phyloP scores from a whole-genome alignment of 164 flowering plant genomes.

The Cinnamomum chago region DNA sequence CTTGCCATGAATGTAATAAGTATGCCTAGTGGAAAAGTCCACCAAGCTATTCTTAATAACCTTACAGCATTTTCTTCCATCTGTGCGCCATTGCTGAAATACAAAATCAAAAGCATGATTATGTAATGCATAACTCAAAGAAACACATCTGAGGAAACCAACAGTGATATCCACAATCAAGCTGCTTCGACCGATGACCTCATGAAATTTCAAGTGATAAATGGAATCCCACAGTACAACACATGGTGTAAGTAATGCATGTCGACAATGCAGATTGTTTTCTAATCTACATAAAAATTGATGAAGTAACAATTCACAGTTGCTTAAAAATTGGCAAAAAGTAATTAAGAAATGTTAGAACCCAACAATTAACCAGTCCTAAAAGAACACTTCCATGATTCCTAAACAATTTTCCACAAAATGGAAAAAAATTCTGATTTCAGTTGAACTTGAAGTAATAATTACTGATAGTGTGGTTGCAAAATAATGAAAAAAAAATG shows the following conservation, averaged over 20 bases:
- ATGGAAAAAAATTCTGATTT: background rate
- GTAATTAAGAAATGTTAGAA: background rate
- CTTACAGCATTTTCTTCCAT: conserved; percentile 45
- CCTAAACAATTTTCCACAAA: too few relatives aligned
- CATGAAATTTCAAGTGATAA: background rate
- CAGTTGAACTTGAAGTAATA: background rate
- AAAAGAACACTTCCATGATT: background rate
- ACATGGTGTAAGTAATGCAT: background rate
- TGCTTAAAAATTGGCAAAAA: background rate
- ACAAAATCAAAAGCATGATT: background rate
- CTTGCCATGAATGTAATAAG: conserved; percentile 39
- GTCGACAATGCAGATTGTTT: background rate
- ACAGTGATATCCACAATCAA: background rate
- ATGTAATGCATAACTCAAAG: background rate
- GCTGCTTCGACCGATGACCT: background rate
- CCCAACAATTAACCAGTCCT: background rate
- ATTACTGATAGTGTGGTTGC: background rate
- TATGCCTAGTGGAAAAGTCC: conserved; percentile 59
- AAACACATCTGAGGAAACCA: background rate
- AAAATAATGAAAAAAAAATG: too few relatives aligned
- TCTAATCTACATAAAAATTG: background rate
- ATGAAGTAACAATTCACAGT: background rate
- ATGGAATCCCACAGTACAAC: background rate
- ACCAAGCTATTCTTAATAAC: conserved; percentile 64
- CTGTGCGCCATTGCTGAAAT: conserved; percentile 52